Conservation (phyloP, 2,329 filamentous ascomycete species). For the Microsporum audouinii region DNA sequence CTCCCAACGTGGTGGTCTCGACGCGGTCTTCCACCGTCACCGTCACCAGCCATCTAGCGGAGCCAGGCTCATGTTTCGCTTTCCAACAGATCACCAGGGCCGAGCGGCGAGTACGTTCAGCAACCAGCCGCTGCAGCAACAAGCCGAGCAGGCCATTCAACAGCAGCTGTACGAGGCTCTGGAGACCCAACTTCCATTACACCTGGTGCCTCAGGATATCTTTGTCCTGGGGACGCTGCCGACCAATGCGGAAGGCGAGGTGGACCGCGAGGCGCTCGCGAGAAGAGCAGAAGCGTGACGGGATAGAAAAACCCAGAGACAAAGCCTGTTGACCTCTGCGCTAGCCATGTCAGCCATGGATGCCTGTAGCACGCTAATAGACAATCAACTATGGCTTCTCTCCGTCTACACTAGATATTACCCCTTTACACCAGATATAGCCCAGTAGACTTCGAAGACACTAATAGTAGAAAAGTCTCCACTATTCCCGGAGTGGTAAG, state of each 20-base stretch:
- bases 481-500: not conserved
- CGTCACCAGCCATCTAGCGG: not conserved
- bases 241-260: not conserved
- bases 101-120: not conserved
- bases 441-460: too few species aligned
- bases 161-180: not conserved
- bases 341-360: too few species aligned
- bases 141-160: not conserved
- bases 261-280: not conserved
- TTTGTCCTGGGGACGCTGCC: not conserved
- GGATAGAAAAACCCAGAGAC: too few species aligned
- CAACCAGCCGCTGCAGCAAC: not conserved
- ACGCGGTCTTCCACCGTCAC: constrained; percentile 11
- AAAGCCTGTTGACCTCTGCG: too few species aligned
- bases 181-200: not conserved
- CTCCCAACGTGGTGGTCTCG: constrained; percentile 8
- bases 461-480: too few species aligned
- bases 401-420: too few species aligned
- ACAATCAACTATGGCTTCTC: too few species aligned
- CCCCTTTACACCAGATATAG: too few species aligned
- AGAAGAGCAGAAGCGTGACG: too few species aligned
- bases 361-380: too few species aligned
- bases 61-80: not conserved
- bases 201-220: not conserved
- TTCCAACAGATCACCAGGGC: not conserved